phyloP scores from a whole-genome alignment of 2,329 filamentous ascomycete species.

The Neobulgaria alba region DNA sequence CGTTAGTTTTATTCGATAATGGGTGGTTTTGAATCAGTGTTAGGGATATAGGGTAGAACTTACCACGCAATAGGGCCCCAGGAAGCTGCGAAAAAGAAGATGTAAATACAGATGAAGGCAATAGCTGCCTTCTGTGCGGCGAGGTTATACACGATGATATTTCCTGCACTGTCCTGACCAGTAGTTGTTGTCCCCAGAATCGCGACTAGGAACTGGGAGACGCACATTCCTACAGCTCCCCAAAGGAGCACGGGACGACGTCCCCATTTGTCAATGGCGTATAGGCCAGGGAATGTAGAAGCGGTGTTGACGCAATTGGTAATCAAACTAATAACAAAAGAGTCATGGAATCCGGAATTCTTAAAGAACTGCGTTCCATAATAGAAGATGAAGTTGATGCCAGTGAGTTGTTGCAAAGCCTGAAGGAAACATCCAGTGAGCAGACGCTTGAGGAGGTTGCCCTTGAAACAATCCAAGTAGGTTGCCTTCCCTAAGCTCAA shows the following conservation, averaged over 20 bases:
- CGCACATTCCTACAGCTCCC: conserved; percentile 58
- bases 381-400: conserved; percentile 53
- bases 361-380: conserved; percentile 54
- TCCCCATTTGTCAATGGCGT: conserved; percentile 55
- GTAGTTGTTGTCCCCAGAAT: conserved; percentile 48
- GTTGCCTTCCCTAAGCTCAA: conserved; percentile 53
- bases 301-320: conserved; percentile 55
- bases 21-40: no score
- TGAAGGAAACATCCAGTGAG: conserved; percentile 67
- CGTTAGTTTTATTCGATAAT: no score
- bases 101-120: conserved; percentile 60
- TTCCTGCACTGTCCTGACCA: conserved; percentile 40
- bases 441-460: conserved; percentile 60
- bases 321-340: conserved; percentile 55
- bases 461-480: conserved; percentile 53
- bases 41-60: no score
- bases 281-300: conserved; percentile 55
- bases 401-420: conserved; percentile 67
- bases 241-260: conserved; percentile 55
- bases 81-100: conserved; percentile 66
- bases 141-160: conserved; percentile 41
- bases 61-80: conserved; percentile 54
- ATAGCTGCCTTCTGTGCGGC: conserved; percentile 47
- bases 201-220: conserved; percentile 52
- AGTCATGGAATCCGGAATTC: conserved; percentile 42